Evolutionary conservation across 305 asterid genomes (phyloP).

Genomic region (Caryopteris hybrid): DNA sequence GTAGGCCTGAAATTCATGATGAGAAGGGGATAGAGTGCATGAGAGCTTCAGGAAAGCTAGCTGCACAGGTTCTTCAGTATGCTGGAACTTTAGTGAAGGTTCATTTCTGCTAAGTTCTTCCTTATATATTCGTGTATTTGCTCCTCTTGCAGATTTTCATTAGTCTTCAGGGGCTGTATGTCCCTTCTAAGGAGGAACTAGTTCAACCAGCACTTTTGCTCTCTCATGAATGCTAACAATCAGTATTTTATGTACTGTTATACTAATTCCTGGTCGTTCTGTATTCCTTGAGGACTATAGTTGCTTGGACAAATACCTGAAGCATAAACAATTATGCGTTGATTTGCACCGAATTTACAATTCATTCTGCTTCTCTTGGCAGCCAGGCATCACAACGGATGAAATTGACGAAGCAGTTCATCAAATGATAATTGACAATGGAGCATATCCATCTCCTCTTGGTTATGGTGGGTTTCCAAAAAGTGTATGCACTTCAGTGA

Average conservation of each 20-base stretch:
- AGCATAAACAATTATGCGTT: neutral
- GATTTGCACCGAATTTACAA: slow-evolving; percentile 7
- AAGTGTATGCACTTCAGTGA: slow-evolving; percentile 97
- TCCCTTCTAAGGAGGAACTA: slow-evolving; percentile 7
- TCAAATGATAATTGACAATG: slow-evolving; percentile 85
- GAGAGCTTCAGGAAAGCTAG: slow-evolving; percentile 97
- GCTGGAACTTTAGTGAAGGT: slow-evolving; percentile 98
- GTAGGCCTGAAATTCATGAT: slow-evolving; percentile 73
- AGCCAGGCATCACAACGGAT: slow-evolving; percentile 98
- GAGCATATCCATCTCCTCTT: slow-evolving; percentile 99
- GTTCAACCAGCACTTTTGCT: neutral
- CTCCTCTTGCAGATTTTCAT: neutral
- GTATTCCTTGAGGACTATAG: neutral
- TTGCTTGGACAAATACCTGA: slow-evolving; percentile 6
- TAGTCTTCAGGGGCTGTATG: slow-evolving; percentile 16
- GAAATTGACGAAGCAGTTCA: slow-evolving; percentile 95
- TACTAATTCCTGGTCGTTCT: neutral
- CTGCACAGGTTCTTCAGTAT: slow-evolving; percentile 92
- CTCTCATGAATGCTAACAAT: neutral
- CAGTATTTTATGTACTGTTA: neutral
- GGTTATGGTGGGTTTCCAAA: slow-evolving; percentile 97
- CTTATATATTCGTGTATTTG: neutral
- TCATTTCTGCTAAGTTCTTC: slow-evolving; percentile 16
- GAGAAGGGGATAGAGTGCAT: slow-evolving; percentile 80
- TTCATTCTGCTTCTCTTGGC: slow-evolving; percentile 44